These are phyloP conservation scores for Coemansia sp. DNA, from an alignment of 192 early-diverging fungal genomes.

Conservation along the genomic window DNA sequence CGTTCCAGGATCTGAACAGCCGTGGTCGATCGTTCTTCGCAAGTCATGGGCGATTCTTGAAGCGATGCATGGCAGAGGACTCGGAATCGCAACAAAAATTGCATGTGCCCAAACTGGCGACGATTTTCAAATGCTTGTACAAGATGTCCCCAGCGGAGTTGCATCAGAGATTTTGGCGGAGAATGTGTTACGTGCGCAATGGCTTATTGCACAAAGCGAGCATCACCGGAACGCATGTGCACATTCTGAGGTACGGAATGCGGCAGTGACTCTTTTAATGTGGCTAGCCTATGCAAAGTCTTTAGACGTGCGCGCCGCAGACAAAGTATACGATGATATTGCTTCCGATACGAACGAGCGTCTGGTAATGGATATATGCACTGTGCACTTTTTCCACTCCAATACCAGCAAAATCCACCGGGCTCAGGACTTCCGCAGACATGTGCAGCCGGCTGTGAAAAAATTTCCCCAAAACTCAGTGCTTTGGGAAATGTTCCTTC, in stretches of 20 bases:
- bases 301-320: background rate
- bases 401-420: conserved; percentile 17
- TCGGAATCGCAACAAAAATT: conserved; percentile 10
- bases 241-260: conserved; percentile 9
- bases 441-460: conserved; percentile 11
- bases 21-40: conserved; percentile 25
- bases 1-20: background rate
- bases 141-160: background rate
- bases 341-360: background rate
- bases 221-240: too few species aligned
- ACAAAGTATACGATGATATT: background rate
- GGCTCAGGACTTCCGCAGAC: conserved; percentile 22
- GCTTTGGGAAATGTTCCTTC: conserved; percentile 36
- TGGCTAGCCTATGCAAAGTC: conserved; percentile 29
- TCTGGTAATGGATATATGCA: conserved; percentile 19
- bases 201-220: background rate
- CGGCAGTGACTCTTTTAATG: conserved; percentile 6
- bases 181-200: conserved; percentile 11
- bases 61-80: conserved; percentile 19
- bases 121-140: conserved; percentile 7
- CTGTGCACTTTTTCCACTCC: conserved; percentile 29
- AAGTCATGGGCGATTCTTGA: conserved; percentile 41
- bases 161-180: background rate
- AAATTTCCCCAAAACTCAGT: conserved; percentile 20
- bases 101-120: background rate